Evolutionary conservation across 306 rosid species (phyloP).

Genomic region (Lathyrus tuberosus): DNA sequence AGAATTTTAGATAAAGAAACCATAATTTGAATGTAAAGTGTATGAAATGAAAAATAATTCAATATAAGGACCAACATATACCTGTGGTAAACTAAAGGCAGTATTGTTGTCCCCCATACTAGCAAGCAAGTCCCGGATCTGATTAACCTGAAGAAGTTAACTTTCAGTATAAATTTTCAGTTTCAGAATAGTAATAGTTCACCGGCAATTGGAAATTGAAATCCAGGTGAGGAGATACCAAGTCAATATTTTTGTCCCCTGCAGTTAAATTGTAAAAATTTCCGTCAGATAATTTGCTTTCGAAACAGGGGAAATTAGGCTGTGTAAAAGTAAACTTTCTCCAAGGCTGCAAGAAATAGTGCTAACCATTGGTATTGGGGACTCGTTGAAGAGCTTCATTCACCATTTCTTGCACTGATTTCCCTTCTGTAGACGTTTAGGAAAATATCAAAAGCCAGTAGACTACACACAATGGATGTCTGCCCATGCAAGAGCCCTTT

Average conservation of each 20-base stretch:
- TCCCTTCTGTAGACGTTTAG: constrained; percentile 69
- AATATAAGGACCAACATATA: constrained; percentile 42
- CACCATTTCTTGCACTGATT: constrained; percentile 94
- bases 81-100: constrained; percentile 96
- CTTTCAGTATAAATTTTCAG: constrained; percentile 36
- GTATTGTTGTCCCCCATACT: constrained; percentile 95
- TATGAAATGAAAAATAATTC: constrained; percentile 15
- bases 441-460: constrained; percentile 39
- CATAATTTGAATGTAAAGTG: constrained; percentile 6
- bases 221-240: constrained; percentile 60
- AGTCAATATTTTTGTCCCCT: constrained; percentile 89
- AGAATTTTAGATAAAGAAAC: constrained; percentile 13
- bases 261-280: constrained; percentile 49
- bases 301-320: constrained; percentile 16
- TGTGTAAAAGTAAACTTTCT: constrained; percentile 18
- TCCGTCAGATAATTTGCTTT: constrained; percentile 40
- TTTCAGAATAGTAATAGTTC: constrained; percentile 31
- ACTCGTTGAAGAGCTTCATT: constrained; percentile 80
- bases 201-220: constrained; percentile 30
- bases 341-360: constrained; percentile 20
- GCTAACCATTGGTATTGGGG: constrained; percentile 80
- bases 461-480: constrained; percentile 17
- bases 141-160: constrained; percentile 75
- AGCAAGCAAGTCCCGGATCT: constrained; percentile 92
- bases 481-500: not conserved